Conservation (phyloP, 139 green algal genomes). For the Picochlorum sp. region DNA sequence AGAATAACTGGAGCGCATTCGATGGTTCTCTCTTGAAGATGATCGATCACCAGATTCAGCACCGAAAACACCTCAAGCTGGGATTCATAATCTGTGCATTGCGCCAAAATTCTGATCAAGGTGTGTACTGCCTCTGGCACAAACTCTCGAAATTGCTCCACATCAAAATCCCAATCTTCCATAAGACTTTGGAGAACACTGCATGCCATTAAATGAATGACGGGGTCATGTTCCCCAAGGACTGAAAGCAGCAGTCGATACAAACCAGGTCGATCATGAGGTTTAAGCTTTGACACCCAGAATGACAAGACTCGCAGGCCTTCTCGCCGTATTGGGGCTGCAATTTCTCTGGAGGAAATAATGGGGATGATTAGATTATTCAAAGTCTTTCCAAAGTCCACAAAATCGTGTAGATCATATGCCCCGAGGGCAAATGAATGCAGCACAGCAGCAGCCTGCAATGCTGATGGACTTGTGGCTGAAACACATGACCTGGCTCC, state of each 20-base stretch:
- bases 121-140: constrained; percentile 37
- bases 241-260: constrained; percentile 44
- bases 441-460: constrained; percentile 80
- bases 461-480: not conserved
- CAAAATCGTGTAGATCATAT: constrained; percentile 74
- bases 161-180: constrained; percentile 71
- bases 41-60: constrained; percentile 65
- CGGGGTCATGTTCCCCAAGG: constrained; percentile 36
- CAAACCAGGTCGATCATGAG: constrained; percentile 33
- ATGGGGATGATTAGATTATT: constrained; percentile 39
- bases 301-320: constrained; percentile 41
- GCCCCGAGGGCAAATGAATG: constrained; percentile 53
- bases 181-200: constrained; percentile 53
- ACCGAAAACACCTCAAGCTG: constrained; percentile 70
- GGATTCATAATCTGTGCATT: constrained; percentile 52
- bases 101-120: constrained; percentile 36
- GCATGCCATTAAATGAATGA: constrained; percentile 52
- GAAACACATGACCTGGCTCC: not conserved
- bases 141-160: constrained; percentile 46
- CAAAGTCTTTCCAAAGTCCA: constrained; percentile 62
- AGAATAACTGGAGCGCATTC: constrained; percentile 48
- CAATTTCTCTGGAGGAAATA: constrained; percentile 11
- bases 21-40: constrained; percentile 43
- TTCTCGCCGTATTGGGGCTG: constrained; percentile 37
- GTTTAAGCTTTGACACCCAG: constrained; percentile 41